These are phyloP conservation scores for Globisporangium echinulatum DNA, from an alignment of 352 stramenopile genomes.

Conservation along the genomic window DNA sequence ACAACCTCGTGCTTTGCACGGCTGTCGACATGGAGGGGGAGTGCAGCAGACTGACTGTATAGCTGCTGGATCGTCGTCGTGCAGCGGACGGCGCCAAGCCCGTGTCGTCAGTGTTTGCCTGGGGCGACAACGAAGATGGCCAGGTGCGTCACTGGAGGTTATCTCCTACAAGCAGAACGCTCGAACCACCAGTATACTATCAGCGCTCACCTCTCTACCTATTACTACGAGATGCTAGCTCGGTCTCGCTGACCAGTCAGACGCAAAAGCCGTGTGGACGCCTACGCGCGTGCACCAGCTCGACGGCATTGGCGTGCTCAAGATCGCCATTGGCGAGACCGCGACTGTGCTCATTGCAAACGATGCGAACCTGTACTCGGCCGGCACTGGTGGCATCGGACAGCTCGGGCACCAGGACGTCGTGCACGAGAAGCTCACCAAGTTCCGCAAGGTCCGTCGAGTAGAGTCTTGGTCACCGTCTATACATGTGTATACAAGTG, in stretches of 20 bases:
- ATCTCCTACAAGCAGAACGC: neutral
- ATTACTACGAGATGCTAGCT: constrained; percentile 21
- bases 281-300: constrained; percentile 57
- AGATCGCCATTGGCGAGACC: constrained; percentile 61
- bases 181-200: neutral
- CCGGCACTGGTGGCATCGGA: constrained; percentile 45
- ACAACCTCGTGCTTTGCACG: neutral
- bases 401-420: constrained; percentile 74
- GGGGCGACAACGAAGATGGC: constrained; percentile 77
- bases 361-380: constrained; percentile 71
- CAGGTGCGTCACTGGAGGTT: constrained; percentile 28
- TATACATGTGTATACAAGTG: no score
- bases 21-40: neutral
- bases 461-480: no score
- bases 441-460: constrained; percentile 57
- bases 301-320: constrained; percentile 48
- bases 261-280: constrained; percentile 48
- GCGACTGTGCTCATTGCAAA: constrained; percentile 57
- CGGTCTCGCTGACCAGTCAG: constrained; percentile 27
- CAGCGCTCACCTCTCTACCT: neutral
- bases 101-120: constrained; percentile 60
- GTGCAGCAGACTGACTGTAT: neutral
- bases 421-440: constrained; percentile 71
- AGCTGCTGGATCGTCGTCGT: constrained; percentile 12
- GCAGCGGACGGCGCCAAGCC: constrained; percentile 21